Base-by-base conservation (phyloP, 768 basidiomycete species). In the Gelatoporia subvermispora region DNA sequence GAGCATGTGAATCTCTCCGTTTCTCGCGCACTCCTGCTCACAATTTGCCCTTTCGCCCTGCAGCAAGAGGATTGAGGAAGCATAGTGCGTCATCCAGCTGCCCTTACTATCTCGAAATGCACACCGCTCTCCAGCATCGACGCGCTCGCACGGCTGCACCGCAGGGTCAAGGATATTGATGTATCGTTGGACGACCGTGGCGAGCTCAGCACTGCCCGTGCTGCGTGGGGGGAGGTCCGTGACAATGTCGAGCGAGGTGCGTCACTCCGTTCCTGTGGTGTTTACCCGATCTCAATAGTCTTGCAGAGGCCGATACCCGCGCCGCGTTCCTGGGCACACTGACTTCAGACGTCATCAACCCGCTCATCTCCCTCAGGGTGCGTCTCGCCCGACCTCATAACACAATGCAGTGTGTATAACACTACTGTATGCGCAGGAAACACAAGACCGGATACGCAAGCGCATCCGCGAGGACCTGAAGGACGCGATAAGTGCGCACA, bases 401-500 rank as follows among this genome's bases (percentile, higher is more conserved):
- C 35, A 34, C 36, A 16, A 31, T 39, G 7, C 38, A 37, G 13
- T 31, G 16, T 47, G 22, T n/a, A 43, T 31, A 41, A 24, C 36
- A 15, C n/a, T 25, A n/a, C n/a, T n/a, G 25, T 35, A 17, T 18
- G 13, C 18, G 9, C 51, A 93, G 90, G 92, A 94, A 57, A 86
- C 85, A 10, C 93, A 95, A 70, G 89, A 91, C 46, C 80, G 93
- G 34, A 94, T 91, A n/a, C 77, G 89, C 41, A 89, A 90, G 62
- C 82, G 90, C 22, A 86, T 96, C 64, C 91, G 88, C 63, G 93
- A 95, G 60, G 93, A 94, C 62, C 66, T 94, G 47, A 93, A 91
- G 65, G 81, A 82, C 8, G 89, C 92, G 0, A 72, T 72, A n/a
- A 56, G 66, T 46, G 80, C 85, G 28, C 93, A 95, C 65, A 77